Conservation (phyloP, 148 eudicot species). For the Drosera capensis region DNA sequence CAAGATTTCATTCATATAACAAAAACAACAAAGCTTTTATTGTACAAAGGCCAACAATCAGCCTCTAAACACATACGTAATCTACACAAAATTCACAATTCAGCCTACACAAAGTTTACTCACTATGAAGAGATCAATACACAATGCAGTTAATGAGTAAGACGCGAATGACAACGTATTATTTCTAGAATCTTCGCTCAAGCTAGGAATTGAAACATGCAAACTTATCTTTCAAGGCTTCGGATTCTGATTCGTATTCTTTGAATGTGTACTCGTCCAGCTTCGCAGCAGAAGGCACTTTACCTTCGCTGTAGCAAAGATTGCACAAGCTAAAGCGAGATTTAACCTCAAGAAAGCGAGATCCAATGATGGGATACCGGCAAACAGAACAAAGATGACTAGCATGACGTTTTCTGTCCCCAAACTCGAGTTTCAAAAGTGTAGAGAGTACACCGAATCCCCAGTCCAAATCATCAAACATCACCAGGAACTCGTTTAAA, state of each 20-base stretch:
- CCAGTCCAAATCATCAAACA: conserved; percentile 89
- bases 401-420: conserved; percentile 79
- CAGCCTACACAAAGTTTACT: too few species aligned
- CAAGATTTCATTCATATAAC: too few species aligned
- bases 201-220: conserved; percentile 40
- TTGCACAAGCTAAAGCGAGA: conserved; percentile 60
- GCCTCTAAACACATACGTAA: too few species aligned
- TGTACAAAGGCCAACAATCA: too few species aligned
- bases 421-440: conserved; percentile 54
- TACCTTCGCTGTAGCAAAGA: conserved; percentile 86
- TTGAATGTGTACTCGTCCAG: conserved; percentile 73
- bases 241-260: conserved; percentile 62
- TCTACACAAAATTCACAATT: too few species aligned
- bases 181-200: not conserved
- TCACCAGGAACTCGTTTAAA: conserved; percentile 38
- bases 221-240: conserved; percentile 76
- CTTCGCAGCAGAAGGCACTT: conserved; percentile 73
- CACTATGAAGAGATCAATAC: too few species aligned
- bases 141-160: too few species aligned
- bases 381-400: conserved; percentile 62
- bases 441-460: conserved; percentile 81
- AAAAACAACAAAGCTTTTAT: too few species aligned
- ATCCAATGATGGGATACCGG: conserved; percentile 78
- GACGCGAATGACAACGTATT: too few species aligned
- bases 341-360: conserved; percentile 81